Evolutionary conservation across 805 yeast genomes (phyloP).

Genomic region (Kazachstania taianensis): DNA sequence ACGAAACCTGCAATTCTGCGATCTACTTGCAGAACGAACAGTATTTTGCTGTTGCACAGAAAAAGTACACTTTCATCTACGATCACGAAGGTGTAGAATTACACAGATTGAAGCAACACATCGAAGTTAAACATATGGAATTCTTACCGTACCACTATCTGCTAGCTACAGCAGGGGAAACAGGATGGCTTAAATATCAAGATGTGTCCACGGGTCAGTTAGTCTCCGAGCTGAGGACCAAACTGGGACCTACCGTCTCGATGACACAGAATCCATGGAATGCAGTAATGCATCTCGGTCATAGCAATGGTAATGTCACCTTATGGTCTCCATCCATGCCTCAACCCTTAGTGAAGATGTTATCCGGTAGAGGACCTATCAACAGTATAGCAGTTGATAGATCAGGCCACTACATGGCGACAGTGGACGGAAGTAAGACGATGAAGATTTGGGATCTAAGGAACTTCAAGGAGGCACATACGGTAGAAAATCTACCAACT

Average conservation of each 20-base stretch:
- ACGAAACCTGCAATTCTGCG: slow-evolving; percentile 86
- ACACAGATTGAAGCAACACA: slow-evolving; percentile 83
- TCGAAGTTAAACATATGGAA: slow-evolving; percentile 73
- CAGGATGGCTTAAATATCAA: slow-evolving; percentile 84
- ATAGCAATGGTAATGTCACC: slow-evolving; percentile 83
- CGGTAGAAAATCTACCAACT: slow-evolving; percentile 55
- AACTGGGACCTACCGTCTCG: slow-evolving; percentile 80
- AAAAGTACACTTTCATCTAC: slow-evolving; percentile 84
- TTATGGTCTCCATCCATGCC: slow-evolving; percentile 89
- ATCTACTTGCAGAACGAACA: slow-evolving; percentile 88
- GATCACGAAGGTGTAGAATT: slow-evolving; percentile 86
- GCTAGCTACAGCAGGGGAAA: slow-evolving; percentile 77
- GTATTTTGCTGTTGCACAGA: slow-evolving; percentile 93
- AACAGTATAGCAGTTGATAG: slow-evolving; percentile 79
- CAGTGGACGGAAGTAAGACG: slow-evolving; percentile 76
- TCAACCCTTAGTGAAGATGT: slow-evolving; percentile 73
- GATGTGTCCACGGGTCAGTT: slow-evolving; percentile 89
- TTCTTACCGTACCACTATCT: slow-evolving; percentile 89
- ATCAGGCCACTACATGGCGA: slow-evolving; percentile 90
- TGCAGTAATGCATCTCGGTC: slow-evolving; percentile 90
- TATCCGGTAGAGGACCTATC: slow-evolving; percentile 78
- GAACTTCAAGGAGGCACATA: slow-evolving; percentile 63
- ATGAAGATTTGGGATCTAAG: slow-evolving; percentile 92
- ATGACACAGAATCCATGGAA: slow-evolving; percentile 93
- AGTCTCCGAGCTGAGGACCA: slow-evolving; percentile 76